Evolutionary conservation across 1,284 basidiomycete genomes (phyloP).

Genomic region (Trichosporon faecale): DNA sequence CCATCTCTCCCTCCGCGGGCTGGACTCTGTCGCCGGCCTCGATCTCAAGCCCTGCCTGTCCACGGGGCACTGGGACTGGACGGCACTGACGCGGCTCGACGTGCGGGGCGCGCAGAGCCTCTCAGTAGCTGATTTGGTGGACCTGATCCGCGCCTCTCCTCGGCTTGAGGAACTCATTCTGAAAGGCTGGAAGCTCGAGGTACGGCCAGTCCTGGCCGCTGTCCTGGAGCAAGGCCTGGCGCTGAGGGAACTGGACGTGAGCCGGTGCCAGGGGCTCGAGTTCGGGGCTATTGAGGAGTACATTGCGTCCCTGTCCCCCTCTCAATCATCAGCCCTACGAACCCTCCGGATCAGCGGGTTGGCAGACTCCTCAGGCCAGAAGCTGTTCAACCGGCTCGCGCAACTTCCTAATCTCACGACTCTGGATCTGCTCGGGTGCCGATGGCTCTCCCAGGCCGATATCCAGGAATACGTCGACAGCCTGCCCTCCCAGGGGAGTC

Average conservation of each 20-base stretch:
- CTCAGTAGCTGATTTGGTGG: constrained; percentile 64
- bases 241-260: constrained; percentile 67
- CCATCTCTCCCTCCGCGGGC: constrained; percentile 64
- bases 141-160: constrained; percentile 68
- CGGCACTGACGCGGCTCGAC: constrained; percentile 57
- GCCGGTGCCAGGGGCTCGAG: constrained; percentile 67
- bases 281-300: constrained; percentile 58
- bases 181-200: constrained; percentile 63
- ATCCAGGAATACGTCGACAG: constrained; percentile 54
- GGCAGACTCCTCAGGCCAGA: constrained; percentile 55
- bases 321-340: constrained; percentile 22
- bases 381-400: constrained; percentile 59
- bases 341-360: constrained; percentile 64
- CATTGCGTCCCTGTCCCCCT: constrained; percentile 41
- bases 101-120: constrained; percentile 70
- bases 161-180: constrained; percentile 62
- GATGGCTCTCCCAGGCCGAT: constrained; percentile 18
- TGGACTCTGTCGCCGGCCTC: constrained; percentile 58
- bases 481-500: constrained; percentile 37
- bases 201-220: neutral
- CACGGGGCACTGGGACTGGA: constrained; percentile 15
- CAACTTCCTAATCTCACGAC: constrained; percentile 70
- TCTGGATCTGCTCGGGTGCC: constrained; percentile 72
- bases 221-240: neutral
- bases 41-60: constrained; percentile 1